A percentile compares a stretch with the other conserved stretches of the same genome.
These are phyloP conservation scores for Pyricularia grisea DNA, from an alignment of 2,329 filamentous ascomycete species.

Conservation along the genomic window DNA sequence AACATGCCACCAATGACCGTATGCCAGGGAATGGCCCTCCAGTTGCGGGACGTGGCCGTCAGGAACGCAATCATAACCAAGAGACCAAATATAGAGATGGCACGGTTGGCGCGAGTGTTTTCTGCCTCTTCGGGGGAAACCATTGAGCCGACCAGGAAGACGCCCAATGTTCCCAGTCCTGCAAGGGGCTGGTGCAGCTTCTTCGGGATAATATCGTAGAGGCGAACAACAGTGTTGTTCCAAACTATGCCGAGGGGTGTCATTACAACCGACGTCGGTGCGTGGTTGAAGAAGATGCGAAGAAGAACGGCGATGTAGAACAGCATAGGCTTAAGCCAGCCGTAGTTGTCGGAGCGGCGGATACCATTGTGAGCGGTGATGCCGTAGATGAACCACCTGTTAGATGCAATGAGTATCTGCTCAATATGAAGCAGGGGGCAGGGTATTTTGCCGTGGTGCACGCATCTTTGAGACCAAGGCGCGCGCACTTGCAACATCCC, in stretches of 20 bases:
- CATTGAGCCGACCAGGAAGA: conserved; percentile 73
- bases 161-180: conserved; percentile 53
- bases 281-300: conserved; percentile 63
- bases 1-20: conserved; percentile 85
- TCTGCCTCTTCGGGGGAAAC: conserved; percentile 59
- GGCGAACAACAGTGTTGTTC: conserved; percentile 51
- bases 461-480: neutral
- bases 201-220: conserved; percentile 55
- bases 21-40: conserved; percentile 58
- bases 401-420: conserved; percentile 9
- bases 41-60: conserved; percentile 62
- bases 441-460: neutral
- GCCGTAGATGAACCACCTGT: conserved; percentile 28
- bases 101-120: conserved; percentile 74
- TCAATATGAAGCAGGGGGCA: neutral
- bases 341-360: conserved; percentile 59
- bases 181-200: conserved; percentile 54
- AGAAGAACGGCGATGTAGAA: conserved; percentile 69
- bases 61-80: conserved; percentile 58
- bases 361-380: conserved; percentile 22
- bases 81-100: conserved; percentile 72
- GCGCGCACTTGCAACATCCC: neutral
- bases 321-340: conserved; percentile 79
- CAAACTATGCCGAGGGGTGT: conserved; percentile 59
- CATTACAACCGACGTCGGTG: conserved; percentile 58